These are phyloP conservation scores for Pyrrhoderma lamaoense DNA, from an alignment of 1,284 basidiomycete genomes.

Conservation along the genomic window DNA sequence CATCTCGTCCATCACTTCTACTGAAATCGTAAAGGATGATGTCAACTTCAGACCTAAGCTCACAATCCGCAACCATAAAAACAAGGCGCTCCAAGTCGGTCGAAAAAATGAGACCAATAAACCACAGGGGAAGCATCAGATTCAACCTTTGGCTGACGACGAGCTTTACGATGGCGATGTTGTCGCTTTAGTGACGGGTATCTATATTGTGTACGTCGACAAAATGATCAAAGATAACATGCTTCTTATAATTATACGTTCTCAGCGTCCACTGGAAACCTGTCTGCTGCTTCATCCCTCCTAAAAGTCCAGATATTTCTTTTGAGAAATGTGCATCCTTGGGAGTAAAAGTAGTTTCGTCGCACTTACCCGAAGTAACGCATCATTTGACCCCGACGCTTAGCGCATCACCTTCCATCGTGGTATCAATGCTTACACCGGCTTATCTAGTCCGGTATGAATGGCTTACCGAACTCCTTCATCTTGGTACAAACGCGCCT, in stretches of 20 bases:
- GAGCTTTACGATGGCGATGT: constrained; percentile 45
- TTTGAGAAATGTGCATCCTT: constrained; percentile 44
- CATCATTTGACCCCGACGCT: constrained; percentile 53
- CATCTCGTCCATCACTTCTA: constrained; percentile 9
- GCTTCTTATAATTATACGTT: constrained; percentile 7
- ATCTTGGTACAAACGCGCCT: constrained; percentile 33
- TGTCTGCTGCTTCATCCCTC: constrained; percentile 43
- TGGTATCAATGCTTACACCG: constrained; percentile 48
- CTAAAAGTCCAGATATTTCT: constrained; percentile 24
- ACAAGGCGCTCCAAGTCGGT: constrained; percentile 31
- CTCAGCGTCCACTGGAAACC: constrained; percentile 46
- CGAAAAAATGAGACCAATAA: constrained; percentile 27
- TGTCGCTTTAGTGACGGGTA: constrained; percentile 37
- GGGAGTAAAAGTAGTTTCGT: constrained; percentile 49
- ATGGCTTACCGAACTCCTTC: constrained; percentile 54
- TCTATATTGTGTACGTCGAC: constrained; percentile 37
- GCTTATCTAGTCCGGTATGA: constrained; percentile 52
- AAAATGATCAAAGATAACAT: background rate
- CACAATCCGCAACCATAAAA: constrained; percentile 38
- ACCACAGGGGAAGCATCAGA: constrained; percentile 21
- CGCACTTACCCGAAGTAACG: constrained; percentile 39
- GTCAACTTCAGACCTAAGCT: constrained; percentile 31
- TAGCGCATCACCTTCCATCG: constrained; percentile 39
- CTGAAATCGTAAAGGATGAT: constrained; percentile 17
- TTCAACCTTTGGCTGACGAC: constrained; percentile 27